phyloP scores from a whole-genome alignment of 1,284 basidiomycete genomes.

The Ceratobasidium sp. region DNA sequence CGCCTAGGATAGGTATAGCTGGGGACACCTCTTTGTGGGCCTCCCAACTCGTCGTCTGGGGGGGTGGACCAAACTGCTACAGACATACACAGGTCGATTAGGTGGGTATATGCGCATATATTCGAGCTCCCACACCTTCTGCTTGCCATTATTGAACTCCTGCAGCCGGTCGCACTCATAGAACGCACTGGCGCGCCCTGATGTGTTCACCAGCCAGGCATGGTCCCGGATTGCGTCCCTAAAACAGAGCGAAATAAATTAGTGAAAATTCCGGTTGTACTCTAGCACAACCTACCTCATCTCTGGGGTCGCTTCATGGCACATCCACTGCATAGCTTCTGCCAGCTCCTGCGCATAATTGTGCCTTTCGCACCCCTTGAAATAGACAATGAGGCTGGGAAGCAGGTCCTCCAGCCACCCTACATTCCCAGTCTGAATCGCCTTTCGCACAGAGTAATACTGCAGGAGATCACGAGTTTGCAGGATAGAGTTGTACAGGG shows the following conservation, averaged over 20 bases:
- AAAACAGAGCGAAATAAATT: too few species aligned
- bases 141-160: background rate
- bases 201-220: too few species aligned
- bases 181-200: too few species aligned
- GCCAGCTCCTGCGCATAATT: conserved; percentile 4
- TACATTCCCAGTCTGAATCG: background rate
- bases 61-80: conserved; percentile 5
- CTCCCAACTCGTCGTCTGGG: conserved; percentile 1
- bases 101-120: background rate
- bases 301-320: background rate
- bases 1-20: background rate
- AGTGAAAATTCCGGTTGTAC: too few species aligned
- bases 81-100: background rate
- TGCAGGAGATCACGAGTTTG: background rate
- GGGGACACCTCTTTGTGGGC: background rate
- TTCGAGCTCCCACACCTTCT: too few species aligned
- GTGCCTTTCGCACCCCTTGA: background rate
- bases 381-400: background rate
- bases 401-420: background rate
- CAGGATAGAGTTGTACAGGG: background rate
- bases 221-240: too few species aligned
- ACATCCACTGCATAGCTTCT: background rate
- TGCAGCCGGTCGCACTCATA: too few species aligned
- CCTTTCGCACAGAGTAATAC: background rate
- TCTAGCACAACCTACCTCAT: background rate